Evolutionary conservation across 2,329 filamentous ascomycete genomes (phyloP), one percentile per base, ranked within the genome.

Genomic region (Alternaria gansuensis): DNA sequence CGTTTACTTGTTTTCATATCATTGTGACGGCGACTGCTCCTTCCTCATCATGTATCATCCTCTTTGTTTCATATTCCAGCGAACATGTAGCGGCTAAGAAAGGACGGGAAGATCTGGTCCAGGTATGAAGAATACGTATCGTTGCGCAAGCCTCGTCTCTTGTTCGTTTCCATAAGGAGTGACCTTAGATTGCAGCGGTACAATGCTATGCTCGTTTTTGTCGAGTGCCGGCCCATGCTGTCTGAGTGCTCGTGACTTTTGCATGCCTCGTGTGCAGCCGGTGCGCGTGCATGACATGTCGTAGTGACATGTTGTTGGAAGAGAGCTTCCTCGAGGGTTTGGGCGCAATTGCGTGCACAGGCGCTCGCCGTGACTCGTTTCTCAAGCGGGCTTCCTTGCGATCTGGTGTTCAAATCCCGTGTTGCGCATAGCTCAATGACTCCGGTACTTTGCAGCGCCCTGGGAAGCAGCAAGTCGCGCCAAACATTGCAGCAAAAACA

Each of bases 1-100:
- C 67, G 62, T 70, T 75, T 69, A 55, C 56, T 55, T 48, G 50
- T 55, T 68, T 58, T 55, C 55, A 51, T 63, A 65, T 57, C 59
- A 64, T 67, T 66, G 55, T 70, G 59, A 61, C 21, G 55, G 69
- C 62, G 54, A 63, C 61, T 63, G 67, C 64, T 33, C 59, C 53
- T 61, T 64, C 41, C 33, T 45, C 46, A 63, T 63, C 60, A 54
- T 57, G 58, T 57, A 58, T 56, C 59, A 62, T 66, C 57, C 43
- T 67, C 45, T 59, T 51, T 60, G 54, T 59, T 63, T 54, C 34
- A 36, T 53, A 28, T 23, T 56, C 50, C 57, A 58, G 60, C 60
- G 37, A 60, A 51, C 40, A 39, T 40, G 57, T 43, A 52, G 46
- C 43, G 28, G 52, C 21, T 60, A 54, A 50, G 54, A 52, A 54